These are phyloP conservation scores for Pueraria montana DNA, from an alignment of 306 rosid species.

Conservation along the genomic window DNA sequence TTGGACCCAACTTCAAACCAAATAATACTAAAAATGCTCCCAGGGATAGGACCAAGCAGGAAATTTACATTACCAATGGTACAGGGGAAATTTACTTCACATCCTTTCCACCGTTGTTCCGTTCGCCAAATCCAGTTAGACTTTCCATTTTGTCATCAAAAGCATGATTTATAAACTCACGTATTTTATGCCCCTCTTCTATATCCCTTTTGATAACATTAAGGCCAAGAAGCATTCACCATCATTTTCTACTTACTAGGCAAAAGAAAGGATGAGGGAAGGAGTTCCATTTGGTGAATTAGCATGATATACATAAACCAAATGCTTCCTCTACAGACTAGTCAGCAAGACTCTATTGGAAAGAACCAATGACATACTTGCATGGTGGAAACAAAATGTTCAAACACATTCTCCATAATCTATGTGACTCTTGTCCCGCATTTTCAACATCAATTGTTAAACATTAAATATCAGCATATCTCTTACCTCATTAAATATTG, in stretches of 20 bases:
- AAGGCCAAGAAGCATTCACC: not conserved
- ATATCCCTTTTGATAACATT: not conserved
- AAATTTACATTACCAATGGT: too few relatives aligned
- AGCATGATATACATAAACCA: too few relatives aligned
- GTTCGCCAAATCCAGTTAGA: too few relatives aligned
- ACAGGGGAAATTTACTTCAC: too few relatives aligned
- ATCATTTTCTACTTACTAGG: not conserved
- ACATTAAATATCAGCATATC: slow-evolving; percentile 22
- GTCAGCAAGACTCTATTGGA: too few relatives aligned
- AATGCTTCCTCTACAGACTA: too few relatives aligned
- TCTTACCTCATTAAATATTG: slow-evolving; percentile 88
- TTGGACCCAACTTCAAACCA: not conserved
- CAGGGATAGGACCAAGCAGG: too few relatives aligned
- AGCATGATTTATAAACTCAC: not conserved
- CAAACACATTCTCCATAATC: slow-evolving; percentile 4
- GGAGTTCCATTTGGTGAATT: too few relatives aligned
- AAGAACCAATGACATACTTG: slow-evolving; percentile 14
- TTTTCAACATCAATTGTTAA: not conserved
- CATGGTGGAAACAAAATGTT: not conserved
- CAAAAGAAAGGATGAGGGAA: too few relatives aligned
- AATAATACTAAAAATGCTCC: too few relatives aligned
- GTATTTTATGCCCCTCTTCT: not conserved
- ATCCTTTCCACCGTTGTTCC: too few relatives aligned
- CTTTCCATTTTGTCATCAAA: not conserved
- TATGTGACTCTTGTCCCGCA: not conserved